A percentile compares a stretch with the other conserved stretches of the same genome.
These are phyloP conservation scores for Parachaetomium inaequale DNA, from an alignment of 495 filamentous ascomycete species.

Conservation along the genomic window DNA sequence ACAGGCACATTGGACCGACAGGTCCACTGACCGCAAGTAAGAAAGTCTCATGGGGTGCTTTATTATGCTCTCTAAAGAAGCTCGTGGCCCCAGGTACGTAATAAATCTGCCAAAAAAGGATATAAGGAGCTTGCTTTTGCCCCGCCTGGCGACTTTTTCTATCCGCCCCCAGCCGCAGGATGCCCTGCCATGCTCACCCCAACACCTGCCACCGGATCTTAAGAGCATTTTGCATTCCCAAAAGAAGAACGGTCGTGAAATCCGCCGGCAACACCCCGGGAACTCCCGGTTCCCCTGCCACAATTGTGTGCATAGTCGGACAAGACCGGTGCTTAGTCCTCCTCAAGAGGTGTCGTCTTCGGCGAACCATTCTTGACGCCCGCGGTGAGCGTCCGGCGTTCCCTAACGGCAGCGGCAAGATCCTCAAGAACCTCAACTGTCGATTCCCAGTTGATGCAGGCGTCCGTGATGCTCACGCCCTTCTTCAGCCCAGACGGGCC, in stretches of 20 bases:
- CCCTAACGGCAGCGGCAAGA: slow-evolving; percentile 79
- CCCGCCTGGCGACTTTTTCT: not conserved
- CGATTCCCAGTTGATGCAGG: slow-evolving; percentile 90
- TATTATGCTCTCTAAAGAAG: slow-evolving; percentile 7
- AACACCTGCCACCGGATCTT: not conserved
- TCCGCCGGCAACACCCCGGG: not conserved
- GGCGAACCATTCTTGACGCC: slow-evolving; percentile 27
- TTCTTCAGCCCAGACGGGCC: slow-evolving; percentile 76
- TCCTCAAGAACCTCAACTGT: slow-evolving; percentile 83
- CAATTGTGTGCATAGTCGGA: not conserved
- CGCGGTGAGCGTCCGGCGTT: slow-evolving; percentile 55
- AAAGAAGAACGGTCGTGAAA: not conserved
- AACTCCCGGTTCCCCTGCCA: not conserved
- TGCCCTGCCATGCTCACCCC: not conserved
- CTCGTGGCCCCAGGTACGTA: not conserved
- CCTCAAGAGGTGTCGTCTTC: slow-evolving; percentile 41
- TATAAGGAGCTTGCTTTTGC: not conserved
- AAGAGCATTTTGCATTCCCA: not conserved
- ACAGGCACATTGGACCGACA: no score
- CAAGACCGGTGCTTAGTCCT: slow-evolving; percentile 34
- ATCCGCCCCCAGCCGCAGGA: not conserved
- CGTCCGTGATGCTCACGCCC: slow-evolving; percentile 96
- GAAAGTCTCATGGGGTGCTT: not conserved
- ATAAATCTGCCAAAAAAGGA: slow-evolving; percentile 3
- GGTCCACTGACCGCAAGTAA: no score